These are phyloP conservation scores for Alternaria atra DNA, from an alignment of 2,329 filamentous ascomycete species.

Conservation along the genomic window DNA sequence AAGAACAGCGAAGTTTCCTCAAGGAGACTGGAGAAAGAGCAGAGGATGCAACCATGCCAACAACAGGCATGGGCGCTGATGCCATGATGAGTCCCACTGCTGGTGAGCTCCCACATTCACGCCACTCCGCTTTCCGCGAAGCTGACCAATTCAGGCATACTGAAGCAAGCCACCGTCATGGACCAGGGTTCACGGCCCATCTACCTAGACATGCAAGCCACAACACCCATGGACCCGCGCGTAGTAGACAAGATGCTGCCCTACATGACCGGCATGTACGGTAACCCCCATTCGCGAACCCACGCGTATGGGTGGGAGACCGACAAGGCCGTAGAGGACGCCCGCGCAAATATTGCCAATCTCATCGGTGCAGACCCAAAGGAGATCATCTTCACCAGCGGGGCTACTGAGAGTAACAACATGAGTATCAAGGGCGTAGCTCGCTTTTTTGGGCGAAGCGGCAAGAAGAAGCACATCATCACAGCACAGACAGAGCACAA, in stretches of 20 bases:
- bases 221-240: slow-evolving; percentile 91
- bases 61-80: slow-evolving; percentile 66
- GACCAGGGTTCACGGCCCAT: slow-evolving; percentile 93
- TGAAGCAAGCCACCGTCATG: slow-evolving; percentile 92
- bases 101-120: slow-evolving; percentile 52
- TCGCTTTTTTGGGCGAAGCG: slow-evolving; percentile 88
- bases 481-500: slow-evolving; percentile 99
- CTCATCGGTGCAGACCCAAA: slow-evolving; percentile 95
- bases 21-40: slow-evolving; percentile 64
- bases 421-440: slow-evolving; percentile 99
- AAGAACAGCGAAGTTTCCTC: slow-evolving; percentile 83
- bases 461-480: slow-evolving; percentile 98
- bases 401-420: slow-evolving; percentile 98
- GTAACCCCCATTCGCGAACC: slow-evolving; percentile 95
- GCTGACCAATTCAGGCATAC: slow-evolving; percentile 65
- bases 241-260: slow-evolving; percentile 97
- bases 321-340: slow-evolving; percentile 90
- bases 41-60: slow-evolving; percentile 67
- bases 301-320: slow-evolving; percentile 99
- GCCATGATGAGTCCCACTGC: slow-evolving; percentile 83
- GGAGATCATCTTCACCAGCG: slow-evolving; percentile 98
- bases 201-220: slow-evolving; percentile 98
- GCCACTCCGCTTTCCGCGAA: slow-evolving; percentile 8
- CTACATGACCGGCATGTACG: slow-evolving; percentile 90
- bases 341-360: slow-evolving; percentile 80